Percentiles rank a stretch among this genome's conserved stretches.
Conservation (phyloP, 352 stramenopile species). For the Pythium insidiosum region DNA sequence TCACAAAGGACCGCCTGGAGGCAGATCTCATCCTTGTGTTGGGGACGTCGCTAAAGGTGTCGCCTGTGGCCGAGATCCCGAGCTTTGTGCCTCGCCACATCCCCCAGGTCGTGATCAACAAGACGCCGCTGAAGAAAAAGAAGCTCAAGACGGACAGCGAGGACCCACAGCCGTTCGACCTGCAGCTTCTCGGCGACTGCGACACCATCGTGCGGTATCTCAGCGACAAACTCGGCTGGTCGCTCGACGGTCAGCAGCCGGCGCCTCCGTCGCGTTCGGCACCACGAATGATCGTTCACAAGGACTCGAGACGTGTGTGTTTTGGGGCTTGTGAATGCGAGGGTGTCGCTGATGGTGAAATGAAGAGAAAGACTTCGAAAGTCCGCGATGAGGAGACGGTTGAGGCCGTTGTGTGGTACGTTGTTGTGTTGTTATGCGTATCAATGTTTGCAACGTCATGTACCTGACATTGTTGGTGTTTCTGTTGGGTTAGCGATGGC, state of each 20-base stretch:
- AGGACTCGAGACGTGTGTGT: slow-evolving; percentile 21
- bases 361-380: no score
- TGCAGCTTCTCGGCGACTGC: slow-evolving; percentile 75
- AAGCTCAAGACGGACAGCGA: slow-evolving; percentile 29
- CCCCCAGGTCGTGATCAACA: slow-evolving; percentile 88
- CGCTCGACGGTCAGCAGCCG: slow-evolving; percentile 4
- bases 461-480: no score
- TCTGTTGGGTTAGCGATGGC: no score
- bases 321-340: slow-evolving; percentile 49
- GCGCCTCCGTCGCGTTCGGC: neutral
- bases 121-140: slow-evolving; percentile 79
- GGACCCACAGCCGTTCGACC: slow-evolving; percentile 59
- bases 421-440: no score
- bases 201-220: slow-evolving; percentile 70
- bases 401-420: no score
- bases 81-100: slow-evolving; percentile 76
- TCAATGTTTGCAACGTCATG: no score
- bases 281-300: slow-evolving; percentile 18
- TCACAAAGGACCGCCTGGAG: slow-evolving; percentile 62
- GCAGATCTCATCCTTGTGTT: slow-evolving; percentile 97
- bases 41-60: slow-evolving; percentile 96
- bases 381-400: no score
- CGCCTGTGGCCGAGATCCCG: slow-evolving; percentile 89
- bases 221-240: slow-evolving; percentile 47
- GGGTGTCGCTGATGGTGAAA: slow-evolving; percentile 18